Percentiles rank a stretch among this genome's conserved stretches.
phyloP scores from a whole-genome alignment of 371 early-diverging fungal species.

The Mortierella sp. region DNA sequence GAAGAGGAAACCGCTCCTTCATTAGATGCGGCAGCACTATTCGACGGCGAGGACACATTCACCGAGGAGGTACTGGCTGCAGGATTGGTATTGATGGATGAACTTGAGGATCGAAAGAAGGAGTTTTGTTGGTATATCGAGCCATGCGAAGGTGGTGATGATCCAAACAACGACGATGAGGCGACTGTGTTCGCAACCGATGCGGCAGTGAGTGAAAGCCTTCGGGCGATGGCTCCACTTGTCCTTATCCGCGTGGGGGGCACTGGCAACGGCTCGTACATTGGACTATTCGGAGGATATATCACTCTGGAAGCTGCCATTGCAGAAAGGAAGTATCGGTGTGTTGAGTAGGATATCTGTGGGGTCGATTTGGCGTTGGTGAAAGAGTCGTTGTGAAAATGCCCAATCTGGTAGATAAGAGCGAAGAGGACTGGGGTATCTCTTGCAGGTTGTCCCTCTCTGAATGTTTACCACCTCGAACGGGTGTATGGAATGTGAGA shows the following conservation, averaged over 20 bases:
- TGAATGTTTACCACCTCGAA: no score
- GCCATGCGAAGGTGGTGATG: slow-evolving; percentile 34
- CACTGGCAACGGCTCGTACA: slow-evolving; percentile 20
- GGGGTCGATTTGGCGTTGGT: slow-evolving; percentile 4
- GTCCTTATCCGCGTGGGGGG: slow-evolving; percentile 42
- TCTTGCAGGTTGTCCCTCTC: no score
- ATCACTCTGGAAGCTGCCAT: slow-evolving; percentile 42
- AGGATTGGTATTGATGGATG: slow-evolving; percentile 17
- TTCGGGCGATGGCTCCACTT: slow-evolving; percentile 34
- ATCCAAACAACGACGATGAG: slow-evolving; percentile 47
- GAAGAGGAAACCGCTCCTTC: background rate
- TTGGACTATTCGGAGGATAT: slow-evolving; percentile 24
- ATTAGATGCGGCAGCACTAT: slow-evolving; percentile 5
- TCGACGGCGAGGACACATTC: slow-evolving; percentile 17
- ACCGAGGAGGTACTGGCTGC: slow-evolving; percentile 11
- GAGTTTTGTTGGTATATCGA: slow-evolving; percentile 45
- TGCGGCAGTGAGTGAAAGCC: slow-evolving; percentile 50
- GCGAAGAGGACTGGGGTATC: no score
- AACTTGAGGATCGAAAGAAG: slow-evolving; percentile 44
- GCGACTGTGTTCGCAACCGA: slow-evolving; percentile 47
- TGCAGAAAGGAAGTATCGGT: background rate
- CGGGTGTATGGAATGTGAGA: no score
- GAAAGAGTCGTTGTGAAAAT: no score
- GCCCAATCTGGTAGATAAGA: no score
- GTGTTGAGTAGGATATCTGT: background rate